phyloP scores from a whole-genome alignment of 1,284 basidiomycete genomes.

The Irpex sp. region DNA sequence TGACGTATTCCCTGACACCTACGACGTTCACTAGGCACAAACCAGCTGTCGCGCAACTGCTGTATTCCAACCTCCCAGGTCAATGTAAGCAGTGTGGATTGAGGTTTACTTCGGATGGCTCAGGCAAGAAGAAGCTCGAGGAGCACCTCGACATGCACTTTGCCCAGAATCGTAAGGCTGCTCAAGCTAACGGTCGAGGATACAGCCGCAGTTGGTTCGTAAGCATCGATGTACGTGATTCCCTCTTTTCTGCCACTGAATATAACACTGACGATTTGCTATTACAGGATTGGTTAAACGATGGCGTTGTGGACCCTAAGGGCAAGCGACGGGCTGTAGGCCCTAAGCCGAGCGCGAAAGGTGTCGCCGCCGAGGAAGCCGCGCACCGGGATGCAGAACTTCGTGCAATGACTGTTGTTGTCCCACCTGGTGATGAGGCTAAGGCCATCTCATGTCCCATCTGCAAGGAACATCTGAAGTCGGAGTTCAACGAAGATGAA shows the following conservation, averaged over 20 bases:
- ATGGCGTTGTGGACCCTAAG: slow-evolving; percentile 54
- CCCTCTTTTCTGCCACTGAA: slow-evolving; percentile 6
- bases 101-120: slow-evolving; percentile 72
- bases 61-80: slow-evolving; percentile 73
- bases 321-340: slow-evolving; percentile 62
- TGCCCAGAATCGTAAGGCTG: slow-evolving; percentile 87
- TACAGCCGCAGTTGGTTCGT: slow-evolving; percentile 93
- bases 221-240: slow-evolving; percentile 70
- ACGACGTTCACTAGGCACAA: slow-evolving; percentile 46
- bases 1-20: slow-evolving; percentile 10
- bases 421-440: slow-evolving; percentile 84
- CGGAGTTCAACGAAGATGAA: slow-evolving; percentile 93
- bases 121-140: slow-evolving; percentile 79
- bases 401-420: slow-evolving; percentile 78
- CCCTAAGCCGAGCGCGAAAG: slow-evolving; percentile 48
- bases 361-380: slow-evolving; percentile 60
- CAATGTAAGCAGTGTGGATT: slow-evolving; percentile 95
- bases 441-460: slow-evolving; percentile 86
- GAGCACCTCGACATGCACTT: slow-evolving; percentile 98
- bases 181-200: slow-evolving; percentile 81
- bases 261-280: slow-evolving; percentile 15
- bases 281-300: slow-evolving; percentile 80
- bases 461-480: slow-evolving; percentile 92
- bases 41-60: slow-evolving; percentile 56
- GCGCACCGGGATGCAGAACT: slow-evolving; percentile 74